Base-by-base conservation (phyloP, 768 basidiomycete species). In the Xerocomus spinulosus region DNA sequence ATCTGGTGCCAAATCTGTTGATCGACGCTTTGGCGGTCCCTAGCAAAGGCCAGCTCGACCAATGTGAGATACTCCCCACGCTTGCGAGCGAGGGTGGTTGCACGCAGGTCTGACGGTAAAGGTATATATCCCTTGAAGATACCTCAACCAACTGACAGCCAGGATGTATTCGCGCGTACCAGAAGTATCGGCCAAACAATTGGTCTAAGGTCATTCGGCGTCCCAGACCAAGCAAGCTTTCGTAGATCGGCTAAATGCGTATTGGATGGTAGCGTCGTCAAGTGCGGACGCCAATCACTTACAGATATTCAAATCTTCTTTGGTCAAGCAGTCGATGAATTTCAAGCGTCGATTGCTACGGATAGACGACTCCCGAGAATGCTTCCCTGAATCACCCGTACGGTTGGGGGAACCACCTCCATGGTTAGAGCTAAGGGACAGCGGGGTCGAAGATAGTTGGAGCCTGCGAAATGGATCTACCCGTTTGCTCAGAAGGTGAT, bases 1-100 rank as follows among this genome's bases (percentile, higher is more conserved):
- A 98, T 98, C 68, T 99, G 96, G 69, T 98, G 96, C 96, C 96
- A 98, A 62, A 98, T 95, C 68, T 91, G 88, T 59, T 93, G 92
- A 67, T 99, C 95, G 25, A 95, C 76, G 0, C 87, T 84, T 48
- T 87, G 84, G 25, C 81, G 79, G 49, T 92, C 92, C 32, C 89
- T 79, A 12, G 87, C 82, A 64, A 98, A 99, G 14, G 96, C 85
- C 15, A 93, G 74, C 55, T 90, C 81, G 8, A 95, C 94, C 51
- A 97, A 77, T 14, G 88, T 88, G 33, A 81, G 77, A 64, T 98
- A 98, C 68, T 98, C 96, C 57, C 82, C 81, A 36, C 96, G 82
- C 70, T 98, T 99, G 40, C 92, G 80, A 23, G 81, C 75, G n/a
- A 97, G 77, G 1, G 90, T 89, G 3, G 80, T 70, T 29, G 80